phyloP scores from a whole-genome alignment of 2,329 filamentous ascomycete species.

The Orbilia blumenaviensis region DNA sequence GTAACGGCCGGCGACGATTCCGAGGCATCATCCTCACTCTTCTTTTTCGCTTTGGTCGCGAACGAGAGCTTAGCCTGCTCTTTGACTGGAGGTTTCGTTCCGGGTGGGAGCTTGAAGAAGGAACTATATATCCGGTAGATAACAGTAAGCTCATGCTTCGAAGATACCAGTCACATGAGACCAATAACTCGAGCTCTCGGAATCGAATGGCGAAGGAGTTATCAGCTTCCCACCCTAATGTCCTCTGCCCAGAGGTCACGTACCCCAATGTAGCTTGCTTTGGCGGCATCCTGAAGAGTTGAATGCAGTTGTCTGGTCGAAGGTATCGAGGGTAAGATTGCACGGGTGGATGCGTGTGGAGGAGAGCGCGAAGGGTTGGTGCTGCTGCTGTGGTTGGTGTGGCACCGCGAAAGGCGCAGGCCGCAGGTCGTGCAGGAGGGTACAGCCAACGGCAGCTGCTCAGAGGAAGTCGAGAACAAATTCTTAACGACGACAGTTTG shows the following conservation, averaged over 20 bases:
- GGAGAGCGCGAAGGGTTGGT: conserved; percentile 13
- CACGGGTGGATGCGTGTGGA: neutral
- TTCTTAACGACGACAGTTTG: conserved; percentile 41
- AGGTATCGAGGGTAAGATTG: conserved; percentile 6
- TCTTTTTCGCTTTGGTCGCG: conserved; percentile 35
- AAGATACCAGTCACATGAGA: neutral
- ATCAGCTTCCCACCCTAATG: conserved; percentile 54
- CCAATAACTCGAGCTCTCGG: neutral
- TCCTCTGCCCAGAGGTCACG: conserved; percentile 55
- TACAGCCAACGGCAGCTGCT: conserved; percentile 33
- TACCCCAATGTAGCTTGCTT: conserved; percentile 58
- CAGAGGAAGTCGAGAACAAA: conserved; percentile 12
- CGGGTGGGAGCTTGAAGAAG: conserved; percentile 57
- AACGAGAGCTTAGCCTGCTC: conserved; percentile 55
- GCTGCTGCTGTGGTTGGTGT: neutral
- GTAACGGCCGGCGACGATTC: neutral
- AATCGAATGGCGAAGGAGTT: neutral
- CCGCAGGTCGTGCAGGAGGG: conserved; percentile 9
- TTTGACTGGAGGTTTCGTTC: conserved; percentile 55
- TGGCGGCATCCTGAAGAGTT: conserved; percentile 46
- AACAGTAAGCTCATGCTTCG: neutral
- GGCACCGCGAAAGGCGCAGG: conserved; percentile 25
- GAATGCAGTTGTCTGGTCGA: neutral
- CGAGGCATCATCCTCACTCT: conserved; percentile 26
- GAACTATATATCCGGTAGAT: neutral